A percentile compares a stretch with the other conserved stretches of the same genome.
Evolutionary conservation across 2,329 filamentous ascomycete species (phyloP).

Genomic region (Colletotrichum siamense): DNA sequence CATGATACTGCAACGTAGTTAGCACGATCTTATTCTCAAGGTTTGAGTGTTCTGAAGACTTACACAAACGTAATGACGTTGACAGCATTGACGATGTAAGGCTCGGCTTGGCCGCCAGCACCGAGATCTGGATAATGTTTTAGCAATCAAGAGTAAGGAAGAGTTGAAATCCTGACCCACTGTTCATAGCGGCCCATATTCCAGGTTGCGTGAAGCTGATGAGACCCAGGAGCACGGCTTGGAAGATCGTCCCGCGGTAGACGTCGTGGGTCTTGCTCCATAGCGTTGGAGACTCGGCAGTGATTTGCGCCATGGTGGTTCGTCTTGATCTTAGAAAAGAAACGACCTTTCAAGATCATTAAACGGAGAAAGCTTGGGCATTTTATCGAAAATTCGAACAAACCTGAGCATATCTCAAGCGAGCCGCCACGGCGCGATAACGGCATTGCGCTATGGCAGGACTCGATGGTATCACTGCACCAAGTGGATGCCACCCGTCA

Average conservation of each 20-base stretch:
- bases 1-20: neutral
- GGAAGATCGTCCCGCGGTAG: slow-evolving; percentile 50
- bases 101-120: slow-evolving; percentile 10
- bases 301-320: neutral
- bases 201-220: slow-evolving; percentile 50
- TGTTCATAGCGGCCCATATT: slow-evolving; percentile 37
- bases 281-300: neutral
- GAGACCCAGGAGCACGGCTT: slow-evolving; percentile 48
- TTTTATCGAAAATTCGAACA: neutral
- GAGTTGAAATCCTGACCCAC: neutral
- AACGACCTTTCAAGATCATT: neutral
- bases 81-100: slow-evolving; percentile 1
- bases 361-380: neutral
- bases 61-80: slow-evolving; percentile 12
- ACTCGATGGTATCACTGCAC: slow-evolving; percentile 8
- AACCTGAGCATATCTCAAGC: neutral
- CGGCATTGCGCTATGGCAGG: slow-evolving; percentile 16
- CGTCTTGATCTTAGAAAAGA: neutral
- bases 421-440: neutral
- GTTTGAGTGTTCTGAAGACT: accelerated
- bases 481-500: neutral
- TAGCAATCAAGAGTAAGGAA: neutral
- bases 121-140: neutral
- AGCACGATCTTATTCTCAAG: accelerated
- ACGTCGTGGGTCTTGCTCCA: neutral